Conservation (phyloP, 768 basidiomycete genomes). For the Clathrus columnatus region DNA sequence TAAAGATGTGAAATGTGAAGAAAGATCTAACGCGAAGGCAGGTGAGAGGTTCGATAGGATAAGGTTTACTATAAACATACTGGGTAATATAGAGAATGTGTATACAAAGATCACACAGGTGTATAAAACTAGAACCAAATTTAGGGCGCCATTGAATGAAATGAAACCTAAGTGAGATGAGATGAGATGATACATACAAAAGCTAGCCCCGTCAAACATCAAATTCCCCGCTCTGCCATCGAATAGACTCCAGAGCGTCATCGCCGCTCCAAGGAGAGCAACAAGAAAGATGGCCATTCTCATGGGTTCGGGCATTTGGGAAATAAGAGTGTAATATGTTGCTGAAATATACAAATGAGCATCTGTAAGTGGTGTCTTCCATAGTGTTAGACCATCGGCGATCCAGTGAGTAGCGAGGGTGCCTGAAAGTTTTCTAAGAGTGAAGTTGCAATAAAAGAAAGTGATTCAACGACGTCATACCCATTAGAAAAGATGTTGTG, state of each 20-base stretch:
- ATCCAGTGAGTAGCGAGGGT: constrained; percentile 86
- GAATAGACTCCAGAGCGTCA: constrained; percentile 69
- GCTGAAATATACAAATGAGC: constrained; percentile 78
- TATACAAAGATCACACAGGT: constrained; percentile 64
- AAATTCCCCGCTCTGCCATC: constrained; percentile 75
- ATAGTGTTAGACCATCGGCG: constrained; percentile 83
- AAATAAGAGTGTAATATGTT: constrained; percentile 70
- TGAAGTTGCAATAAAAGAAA: constrained; percentile 1
- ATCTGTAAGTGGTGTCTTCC: constrained; percentile 80
- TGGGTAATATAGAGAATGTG: constrained; percentile 67
- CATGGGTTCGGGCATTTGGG: constrained; percentile 50
- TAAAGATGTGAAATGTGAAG: constrained; percentile 55
- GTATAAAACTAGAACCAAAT: constrained; percentile 61
- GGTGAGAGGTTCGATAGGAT: constrained; percentile 10
- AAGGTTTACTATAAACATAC: constrained; percentile 34
- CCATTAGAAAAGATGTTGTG: constrained; percentile 72
- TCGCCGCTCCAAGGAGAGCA: constrained; percentile 44
- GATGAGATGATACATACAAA: constrained; percentile 46
- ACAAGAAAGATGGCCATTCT: constrained; percentile 48
- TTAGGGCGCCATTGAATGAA: neutral
- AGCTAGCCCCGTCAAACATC: constrained; percentile 88
- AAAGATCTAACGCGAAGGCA: constrained; percentile 35
- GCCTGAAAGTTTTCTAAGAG: constrained; percentile 34
- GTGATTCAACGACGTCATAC: constrained; percentile 29
- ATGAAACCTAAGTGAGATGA: neutral